Evolutionary conservation across 1,284 basidiomycete genomes (phyloP), one percentile per base, ranked within the genome.

Genomic region (Sutorius eximius): DNA sequence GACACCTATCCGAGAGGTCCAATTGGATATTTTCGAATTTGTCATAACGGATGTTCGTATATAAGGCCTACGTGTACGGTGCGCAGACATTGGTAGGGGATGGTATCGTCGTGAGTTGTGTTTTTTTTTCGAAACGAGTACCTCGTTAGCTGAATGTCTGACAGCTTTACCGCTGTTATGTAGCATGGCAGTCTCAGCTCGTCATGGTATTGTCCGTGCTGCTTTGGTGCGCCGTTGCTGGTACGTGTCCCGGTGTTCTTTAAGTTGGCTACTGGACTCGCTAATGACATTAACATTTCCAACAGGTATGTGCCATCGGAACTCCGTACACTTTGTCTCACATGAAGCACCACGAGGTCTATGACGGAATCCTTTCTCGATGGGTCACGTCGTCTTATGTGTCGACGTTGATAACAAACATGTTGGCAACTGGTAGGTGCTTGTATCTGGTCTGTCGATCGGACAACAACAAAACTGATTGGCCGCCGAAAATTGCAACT

Each of bases 51-150:
- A 70, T 66, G 7, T 69, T 61, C 42, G 55, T 67, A n/a, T 59
- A 51, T 36, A 69, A 68, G 51, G 64, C 56, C 47, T 57, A 58
- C 3, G 46, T 70, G 5, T 71, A 63, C 49, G 58, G 63, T 29
- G 47, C 51, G 2, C 68, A 72, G 45, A 71, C 70, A 1, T 59
- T 71, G 20, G 57, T 70, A 40, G 64, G 68, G 3, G 69, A 72
- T 33, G 69, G 60, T 12, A 67, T 53, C n/a, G 20, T 44, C 11
- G 56, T 59, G 15, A 61, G 52, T 32, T 32, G 24, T 40, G 1
- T 41, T 32, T 12, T 33, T 5, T 5, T 8, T 12, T 43, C 22
- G 13, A 10, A n/a, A 18, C n/a, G 24, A 42, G 22, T 3, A 10
- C 2, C 15, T 29, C 20, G 9, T 22, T 15, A n/a, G 8, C 30